These are phyloP conservation scores for Globisporangium uncinulatum DNA, from an alignment of 352 stramenopile species.

Conservation along the genomic window DNA sequence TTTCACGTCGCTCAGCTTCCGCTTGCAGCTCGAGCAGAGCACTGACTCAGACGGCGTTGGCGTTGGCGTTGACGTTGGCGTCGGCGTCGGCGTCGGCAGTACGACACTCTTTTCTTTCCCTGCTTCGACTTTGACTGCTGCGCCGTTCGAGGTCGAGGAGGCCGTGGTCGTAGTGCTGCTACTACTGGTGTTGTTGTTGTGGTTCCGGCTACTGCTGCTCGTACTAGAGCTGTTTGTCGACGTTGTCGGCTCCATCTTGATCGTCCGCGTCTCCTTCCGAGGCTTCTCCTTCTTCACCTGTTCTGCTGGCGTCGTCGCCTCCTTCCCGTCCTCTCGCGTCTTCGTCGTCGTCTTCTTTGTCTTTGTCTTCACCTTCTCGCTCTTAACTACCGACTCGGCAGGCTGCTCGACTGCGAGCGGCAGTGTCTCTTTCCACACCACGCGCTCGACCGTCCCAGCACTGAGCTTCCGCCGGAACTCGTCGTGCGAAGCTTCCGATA, in stretches of 20 bases:
- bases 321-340: constrained; percentile 12
- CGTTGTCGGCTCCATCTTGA: constrained; percentile 6
- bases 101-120: no score
- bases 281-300: constrained; percentile 21
- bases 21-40: constrained; percentile 59
- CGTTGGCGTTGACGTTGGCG: neutral
- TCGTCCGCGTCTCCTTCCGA: constrained; percentile 5
- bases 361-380: constrained; percentile 12
- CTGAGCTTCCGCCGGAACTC: constrained; percentile 71
- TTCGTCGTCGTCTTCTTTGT: neutral
- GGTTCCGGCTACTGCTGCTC: neutral
- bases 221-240: neutral
- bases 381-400: neutral
- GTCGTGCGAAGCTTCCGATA: constrained; percentile 52
- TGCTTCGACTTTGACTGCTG: neutral
- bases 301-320: constrained; percentile 4
- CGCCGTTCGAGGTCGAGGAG: constrained; percentile 17
- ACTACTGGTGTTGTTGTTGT: constrained; percentile 2
- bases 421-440: constrained; percentile 64
- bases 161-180: constrained; percentile 10
- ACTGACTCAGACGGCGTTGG: neutral
- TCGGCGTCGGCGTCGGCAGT: neutral
- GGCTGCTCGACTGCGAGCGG: constrained; percentile 14
- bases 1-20: constrained; percentile 42
- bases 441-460: constrained; percentile 57